A percentile compares a stretch with the other conserved stretches of the same genome.
These are phyloP conservation scores for Trifolium dubium DNA, from an alignment of 306 rosid genomes.

Conservation along the genomic window DNA sequence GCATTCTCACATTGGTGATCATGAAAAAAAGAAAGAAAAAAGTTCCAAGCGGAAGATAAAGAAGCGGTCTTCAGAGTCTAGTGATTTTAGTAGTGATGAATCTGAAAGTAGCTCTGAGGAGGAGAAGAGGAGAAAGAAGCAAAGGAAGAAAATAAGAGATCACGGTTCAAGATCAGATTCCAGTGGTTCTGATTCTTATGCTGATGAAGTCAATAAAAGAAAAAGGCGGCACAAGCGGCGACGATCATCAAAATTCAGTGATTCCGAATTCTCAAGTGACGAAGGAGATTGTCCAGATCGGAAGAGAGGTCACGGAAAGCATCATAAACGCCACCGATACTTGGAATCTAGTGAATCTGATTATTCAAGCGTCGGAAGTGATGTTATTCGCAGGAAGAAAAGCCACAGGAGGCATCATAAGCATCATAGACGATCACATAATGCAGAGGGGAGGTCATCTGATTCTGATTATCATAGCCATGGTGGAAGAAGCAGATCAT, in stretches of 20 bases:
- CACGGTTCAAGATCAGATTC: slow-evolving; percentile 57
- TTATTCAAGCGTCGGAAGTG: slow-evolving; percentile 49
- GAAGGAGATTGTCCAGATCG: slow-evolving; percentile 44
- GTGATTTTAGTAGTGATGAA: slow-evolving; percentile 59
- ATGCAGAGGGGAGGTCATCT: slow-evolving; percentile 52
- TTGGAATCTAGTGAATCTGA: slow-evolving; percentile 51
- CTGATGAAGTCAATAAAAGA: slow-evolving; percentile 52
- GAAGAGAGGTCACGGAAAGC: slow-evolving; percentile 58
- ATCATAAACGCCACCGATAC: slow-evolving; percentile 53
- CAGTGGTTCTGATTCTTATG: slow-evolving; percentile 55
- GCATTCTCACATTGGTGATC: slow-evolving; percentile 60
- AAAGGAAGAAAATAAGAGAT: slow-evolving; percentile 53
- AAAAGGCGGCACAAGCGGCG: slow-evolving; percentile 51
- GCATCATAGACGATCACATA: slow-evolving; percentile 52
- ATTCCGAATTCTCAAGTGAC: slow-evolving; percentile 46
- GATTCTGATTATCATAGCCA: slow-evolving; percentile 50
- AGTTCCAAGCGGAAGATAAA: slow-evolving; percentile 58
- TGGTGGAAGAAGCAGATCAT: slow-evolving; percentile 51
- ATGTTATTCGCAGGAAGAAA: slow-evolving; percentile 45
- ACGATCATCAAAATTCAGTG: slow-evolving; percentile 39
- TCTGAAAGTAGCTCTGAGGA: slow-evolving; percentile 55
- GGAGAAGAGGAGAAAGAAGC: slow-evolving; percentile 66
- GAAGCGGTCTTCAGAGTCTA: slow-evolving; percentile 54
- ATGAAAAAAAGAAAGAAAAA: slow-evolving; percentile 66
- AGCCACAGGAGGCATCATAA: slow-evolving; percentile 54